Base-by-base conservation (phyloP, 345 rosid genomes). In the Kernera saxatilis region DNA sequence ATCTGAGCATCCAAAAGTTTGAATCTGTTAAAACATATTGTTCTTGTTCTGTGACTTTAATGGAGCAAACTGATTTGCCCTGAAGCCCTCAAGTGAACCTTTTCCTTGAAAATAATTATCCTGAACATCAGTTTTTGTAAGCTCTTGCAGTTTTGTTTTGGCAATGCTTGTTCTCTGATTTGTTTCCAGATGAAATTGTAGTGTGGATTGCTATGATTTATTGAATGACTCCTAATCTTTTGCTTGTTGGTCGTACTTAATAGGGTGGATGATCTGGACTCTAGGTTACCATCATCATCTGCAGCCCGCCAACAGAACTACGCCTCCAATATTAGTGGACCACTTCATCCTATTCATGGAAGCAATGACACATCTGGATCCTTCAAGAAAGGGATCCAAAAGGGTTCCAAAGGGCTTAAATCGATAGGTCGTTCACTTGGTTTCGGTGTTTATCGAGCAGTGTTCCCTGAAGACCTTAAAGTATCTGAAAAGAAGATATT, bases 391-490 rank as follows among this genome's bases (percentile, higher is more conserved):
- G 96, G 97, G 61, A 76, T 93, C 71, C 86, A 69, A 79, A 93
- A 84, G 75, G 96, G 98, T 58, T 90, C 97, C 22, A 92, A 87
- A 73, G 98, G 98, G 37, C 90, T 93, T 12, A 88, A 82, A 59
- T 90, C 97, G n/a, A 88, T 93, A 68, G 97, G 98, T 8, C 93
- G 98, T 26, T 87, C 98, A 30, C 87, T 93, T 68, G 75, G 96
- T 65, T 85, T 93, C 71, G 98, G 98, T 71, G 98, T 93, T 58
- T 82, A 96, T 46, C 83, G 91, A 49, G 97, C 92, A 41, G 96
- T 93, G 68, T 93, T 93, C 72, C 97, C 98, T 11, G 98, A 93
- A 81, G 98, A 93, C 78, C 92, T 93, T 77, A 85, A 91, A 79
- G 89, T 53, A 48, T 93, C 98, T 2, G 92, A 87, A 72, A 88